Base-by-base conservation (phyloP, 202 grass and related monocot genomes). In the Carex arenaria region DNA sequence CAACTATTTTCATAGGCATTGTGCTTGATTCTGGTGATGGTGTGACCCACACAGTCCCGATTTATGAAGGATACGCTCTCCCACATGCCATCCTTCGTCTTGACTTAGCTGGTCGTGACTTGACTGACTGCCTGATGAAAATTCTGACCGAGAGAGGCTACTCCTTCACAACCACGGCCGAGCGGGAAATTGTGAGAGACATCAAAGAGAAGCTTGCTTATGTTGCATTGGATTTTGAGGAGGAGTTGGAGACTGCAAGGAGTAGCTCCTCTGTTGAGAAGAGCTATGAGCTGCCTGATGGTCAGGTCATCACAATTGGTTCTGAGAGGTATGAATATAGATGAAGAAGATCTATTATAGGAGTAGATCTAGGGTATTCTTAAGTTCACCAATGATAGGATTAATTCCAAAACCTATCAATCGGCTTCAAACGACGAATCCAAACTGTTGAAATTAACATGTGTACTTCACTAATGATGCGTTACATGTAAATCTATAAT, bases 191-290 rank as follows among this genome's bases (percentile, higher is more conserved):
- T 85, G 93, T 97, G 42, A 86, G 93, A 57, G 93, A 97, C 85
- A 93, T 97, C 64, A 97, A 97, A 85, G 93, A 97, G 86, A 97
- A 97, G 51, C 91, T 97, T 52, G 91, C 91, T 22, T 97, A 97
- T 43, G 73, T 97, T 57, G 90, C 90, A 34, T 56, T 96, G n/a
- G 91, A 96, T 88, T 96, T 80, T 40, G 93, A 96, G 31, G 85
- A 97, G 81, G 91, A 97, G 84, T 67, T 91, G 36, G 91, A 93
- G 36, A 93, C 85, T 18, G 91, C 89, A 26, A 90, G 77, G 60
- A 97, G 85, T 23, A 97, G 93, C 89, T 93, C 91, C 26, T 59
- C 93, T 52, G 64, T 93, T 56, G 93, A 97, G 62, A 93, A 91
- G 87, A 97, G 83, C 85, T 97, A 93, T 13, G 93, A 97, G 91